Evolutionary conservation across 2,329 filamentous ascomycete genomes (phyloP), one percentile per base, ranked within the genome.

Genomic region (Fusarium buxicola): DNA sequence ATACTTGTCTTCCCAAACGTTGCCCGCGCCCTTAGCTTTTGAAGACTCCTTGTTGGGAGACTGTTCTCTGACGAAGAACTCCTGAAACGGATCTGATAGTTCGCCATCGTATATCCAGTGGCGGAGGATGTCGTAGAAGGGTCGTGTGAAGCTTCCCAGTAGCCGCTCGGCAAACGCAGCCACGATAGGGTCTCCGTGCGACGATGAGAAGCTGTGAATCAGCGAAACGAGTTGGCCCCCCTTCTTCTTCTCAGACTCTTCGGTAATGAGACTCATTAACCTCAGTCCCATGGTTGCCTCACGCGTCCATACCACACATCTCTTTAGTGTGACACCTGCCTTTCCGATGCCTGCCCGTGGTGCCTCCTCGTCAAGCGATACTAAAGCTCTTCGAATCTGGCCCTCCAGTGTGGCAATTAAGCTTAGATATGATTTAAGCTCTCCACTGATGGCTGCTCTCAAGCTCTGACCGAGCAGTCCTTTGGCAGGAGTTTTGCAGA

Each of bases 41-140:
- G 76, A 72, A 55, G 82, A 80, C 58, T 86, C 81, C 70, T 80
- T 75, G 62, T 78, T 66, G 7, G 70, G 58, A 48, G 89, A 86
- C 68, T 94, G 92, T 74, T 97, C 92, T 16, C 88, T 88, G 16
- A 99, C 94, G 70, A 99, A 98, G 77, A 99, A 99, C 72, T 99
- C 95, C 53, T 88, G 84, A 71, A 94, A 97, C 0, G 96, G 95
- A 76, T 99, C 95, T n/a, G 92, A 93, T 12, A 99, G 84, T 80
- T 99, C 96, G 59, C 95, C 95, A 71, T 99, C 94, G 73, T 99
- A 99, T 46, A 99, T 97, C 95, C 95, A 99, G 69, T 92, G 91
- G 51, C 93, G 88, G 50, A 99, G 82, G 81, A 99, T 97, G 70
- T 96, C 92, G 75, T 99, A 99, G 74, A 99, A 99, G 0, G 96